Conservation (phyloP, 352 stramenopile genomes). For the Pythium periplocum region DNA sequence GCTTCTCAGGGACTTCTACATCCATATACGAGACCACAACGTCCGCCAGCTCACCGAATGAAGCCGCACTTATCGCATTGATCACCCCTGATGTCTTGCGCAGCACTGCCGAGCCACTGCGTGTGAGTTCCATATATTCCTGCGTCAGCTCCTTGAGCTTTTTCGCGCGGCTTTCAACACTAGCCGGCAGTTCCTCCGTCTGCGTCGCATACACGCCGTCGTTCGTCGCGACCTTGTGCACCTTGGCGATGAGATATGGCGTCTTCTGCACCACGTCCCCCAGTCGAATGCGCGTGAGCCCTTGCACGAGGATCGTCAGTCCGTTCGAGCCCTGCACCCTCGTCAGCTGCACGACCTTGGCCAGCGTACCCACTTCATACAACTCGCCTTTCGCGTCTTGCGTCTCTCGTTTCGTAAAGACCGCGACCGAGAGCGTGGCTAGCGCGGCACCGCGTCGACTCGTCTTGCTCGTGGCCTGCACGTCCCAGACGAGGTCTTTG, state of each 20-base stretch:
- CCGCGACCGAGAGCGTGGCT: conserved; percentile 43
- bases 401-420: conserved; percentile 50
- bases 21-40: conserved; percentile 68
- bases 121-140: conserved; percentile 57
- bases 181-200: conserved; percentile 21
- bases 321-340: conserved; percentile 42
- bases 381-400: conserved; percentile 26
- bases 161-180: conserved; percentile 13
- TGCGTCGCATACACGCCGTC: neutral
- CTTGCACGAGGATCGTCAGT: conserved; percentile 68
- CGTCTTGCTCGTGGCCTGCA: conserved; percentile 42
- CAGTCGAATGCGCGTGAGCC: conserved; percentile 46
- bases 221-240: conserved; percentile 7
- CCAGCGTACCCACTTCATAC: conserved; percentile 54
- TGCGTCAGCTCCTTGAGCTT: conserved; percentile 64
- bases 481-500: conserved; percentile 76
- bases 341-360: conserved; percentile 73
- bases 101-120: conserved; percentile 44
- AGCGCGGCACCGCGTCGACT: conserved; percentile 15
- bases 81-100: conserved; percentile 53
- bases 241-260: conserved; percentile 36
- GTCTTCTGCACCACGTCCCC: conserved; percentile 37
- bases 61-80: conserved; percentile 56
- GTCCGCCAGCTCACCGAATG: conserved; percentile 55
- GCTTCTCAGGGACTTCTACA: conserved; percentile 46